Percentiles rank a stretch among this genome's conserved stretches.
phyloP scores from a whole-genome alignment of 2,329 filamentous ascomycete species.

The Sporothrix humicola region DNA sequence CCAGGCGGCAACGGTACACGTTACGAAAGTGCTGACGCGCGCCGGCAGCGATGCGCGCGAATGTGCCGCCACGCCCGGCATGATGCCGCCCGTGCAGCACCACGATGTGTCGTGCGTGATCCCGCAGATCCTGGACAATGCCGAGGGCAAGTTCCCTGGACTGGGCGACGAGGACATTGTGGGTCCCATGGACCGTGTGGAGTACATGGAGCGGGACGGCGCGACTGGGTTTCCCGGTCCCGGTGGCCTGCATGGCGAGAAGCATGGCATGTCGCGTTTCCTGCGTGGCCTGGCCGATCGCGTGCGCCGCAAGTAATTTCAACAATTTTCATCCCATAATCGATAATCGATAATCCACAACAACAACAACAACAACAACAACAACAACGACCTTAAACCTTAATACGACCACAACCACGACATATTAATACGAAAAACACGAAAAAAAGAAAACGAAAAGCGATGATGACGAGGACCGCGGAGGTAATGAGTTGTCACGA shows the following conservation, averaged over 20 bases:
- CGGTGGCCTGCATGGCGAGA: slow-evolving; percentile 24
- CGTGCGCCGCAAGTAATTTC: slow-evolving; percentile 27
- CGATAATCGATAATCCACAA: slow-evolving; percentile 4
- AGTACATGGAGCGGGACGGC: slow-evolving; percentile 37
- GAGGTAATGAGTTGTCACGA: slow-evolving; percentile 25
- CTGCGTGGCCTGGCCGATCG: slow-evolving; percentile 54
- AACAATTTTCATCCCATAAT: no score
- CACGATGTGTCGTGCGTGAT: slow-evolving; percentile 68
- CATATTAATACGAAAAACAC: not conserved
- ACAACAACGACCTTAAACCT: not conserved
- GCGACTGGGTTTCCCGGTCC: not conserved
- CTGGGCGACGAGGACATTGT: slow-evolving; percentile 92
- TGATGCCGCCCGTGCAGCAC: slow-evolving; percentile 47
- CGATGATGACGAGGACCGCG: not conserved
- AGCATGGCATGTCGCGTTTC: slow-evolving; percentile 46
- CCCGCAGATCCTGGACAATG: slow-evolving; percentile 67
- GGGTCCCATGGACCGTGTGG: slow-evolving; percentile 79
- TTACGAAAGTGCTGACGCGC: slow-evolving; percentile 40
- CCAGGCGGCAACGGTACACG: slow-evolving; percentile 65
- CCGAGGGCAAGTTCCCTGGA: slow-evolving; percentile 84
- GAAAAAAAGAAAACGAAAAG: not conserved
- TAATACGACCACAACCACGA: not conserved
- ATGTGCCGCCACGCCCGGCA: slow-evolving; percentile 43
- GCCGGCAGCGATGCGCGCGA: slow-evolving; percentile 39
- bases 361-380: not conserved